Percentiles rank a stretch among this genome's conserved stretches.
Conservation (phyloP, 495 filamentous ascomycete species). For the Aspergillus nanangensis region DNA sequence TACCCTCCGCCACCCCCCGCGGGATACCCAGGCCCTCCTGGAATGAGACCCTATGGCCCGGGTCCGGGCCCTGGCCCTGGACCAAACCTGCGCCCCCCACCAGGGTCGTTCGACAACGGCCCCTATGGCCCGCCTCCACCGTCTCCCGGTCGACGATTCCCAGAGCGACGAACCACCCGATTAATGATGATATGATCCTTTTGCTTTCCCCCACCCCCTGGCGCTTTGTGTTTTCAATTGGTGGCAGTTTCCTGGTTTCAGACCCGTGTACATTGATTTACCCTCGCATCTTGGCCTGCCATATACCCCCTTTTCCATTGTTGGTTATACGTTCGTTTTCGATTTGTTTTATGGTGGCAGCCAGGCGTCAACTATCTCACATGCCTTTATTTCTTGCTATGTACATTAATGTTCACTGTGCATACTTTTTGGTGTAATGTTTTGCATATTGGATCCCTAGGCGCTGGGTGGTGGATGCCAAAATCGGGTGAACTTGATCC, state of each 20-base stretch:
- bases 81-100: slow-evolving; percentile 14
- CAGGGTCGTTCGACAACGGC: slow-evolving; percentile 15
- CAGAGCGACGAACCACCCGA: slow-evolving; percentile 76
- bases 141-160: slow-evolving; percentile 42
- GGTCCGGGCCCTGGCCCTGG: slow-evolving; percentile 13
- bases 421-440: slow-evolving; percentile 5
- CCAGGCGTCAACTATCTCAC: too few species aligned
- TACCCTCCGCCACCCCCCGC: slow-evolving; percentile 15
- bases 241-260: slow-evolving; percentile 1
- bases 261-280: background rate
- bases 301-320: slow-evolving; percentile 10
- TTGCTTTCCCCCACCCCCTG: background rate
- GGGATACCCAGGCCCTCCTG: slow-evolving; percentile 21
- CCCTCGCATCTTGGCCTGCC: slow-evolving; percentile 5
- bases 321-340: background rate
- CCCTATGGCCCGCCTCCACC: slow-evolving; percentile 19
- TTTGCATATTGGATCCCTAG: too few species aligned
- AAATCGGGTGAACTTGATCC: too few species aligned
- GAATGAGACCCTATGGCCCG: slow-evolving; percentile 16
- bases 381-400: background rate
- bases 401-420: slow-evolving; percentile 1
- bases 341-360: background rate
- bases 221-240: background rate
- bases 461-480: too few species aligned
- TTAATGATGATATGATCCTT: slow-evolving; percentile 76